These are phyloP conservation scores for Eutypella sp. DNA, from an alignment of 2,329 filamentous ascomycete species.

Conservation along the genomic window DNA sequence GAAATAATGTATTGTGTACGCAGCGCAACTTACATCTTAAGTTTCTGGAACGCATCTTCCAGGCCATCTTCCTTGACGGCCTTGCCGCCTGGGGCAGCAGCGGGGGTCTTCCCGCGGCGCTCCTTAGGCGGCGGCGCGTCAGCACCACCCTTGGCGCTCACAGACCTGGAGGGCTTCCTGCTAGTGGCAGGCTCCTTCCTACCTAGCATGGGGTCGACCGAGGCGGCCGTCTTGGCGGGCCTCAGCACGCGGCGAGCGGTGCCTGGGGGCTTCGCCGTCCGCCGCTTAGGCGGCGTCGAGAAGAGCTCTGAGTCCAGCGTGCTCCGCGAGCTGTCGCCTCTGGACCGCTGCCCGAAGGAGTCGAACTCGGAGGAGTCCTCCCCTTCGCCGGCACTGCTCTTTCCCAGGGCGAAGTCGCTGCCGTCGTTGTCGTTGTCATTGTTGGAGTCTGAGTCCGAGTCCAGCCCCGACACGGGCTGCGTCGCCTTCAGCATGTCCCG, in stretches of 20 bases:
- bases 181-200: slow-evolving; percentile 9
- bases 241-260: slow-evolving; percentile 10
- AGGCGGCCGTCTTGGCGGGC: slow-evolving; percentile 15
- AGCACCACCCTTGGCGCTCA: slow-evolving; percentile 1
- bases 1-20: no score
- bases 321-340: slow-evolving; percentile 9
- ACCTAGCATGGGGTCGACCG: slow-evolving; percentile 9
- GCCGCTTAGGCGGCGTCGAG: slow-evolving; percentile 10
- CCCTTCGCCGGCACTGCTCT: slow-evolving; percentile 16
- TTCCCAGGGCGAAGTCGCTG: not conserved
- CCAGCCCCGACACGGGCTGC: no score
- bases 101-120: slow-evolving; percentile 1
- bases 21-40: slow-evolving; percentile 23
- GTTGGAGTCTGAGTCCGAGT: slow-evolving; percentile 2
- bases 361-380: slow-evolving; percentile 22
- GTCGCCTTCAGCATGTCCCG: not conserved
- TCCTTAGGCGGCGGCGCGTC: slow-evolving; percentile 6
- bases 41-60: slow-evolving; percentile 26
- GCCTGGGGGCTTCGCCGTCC: slow-evolving; percentile 16
- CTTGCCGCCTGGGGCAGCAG: not conserved
- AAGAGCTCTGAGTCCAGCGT: slow-evolving; percentile 17
- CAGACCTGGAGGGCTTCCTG: slow-evolving; percentile 2
- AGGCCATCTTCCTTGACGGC: slow-evolving; percentile 11
- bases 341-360: slow-evolving; percentile 12
- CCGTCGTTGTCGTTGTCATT: slow-evolving; percentile 1